Evolutionary conservation across 352 stramenopile species (phyloP).

Genomic region (Vaucheria bursata): DNA sequence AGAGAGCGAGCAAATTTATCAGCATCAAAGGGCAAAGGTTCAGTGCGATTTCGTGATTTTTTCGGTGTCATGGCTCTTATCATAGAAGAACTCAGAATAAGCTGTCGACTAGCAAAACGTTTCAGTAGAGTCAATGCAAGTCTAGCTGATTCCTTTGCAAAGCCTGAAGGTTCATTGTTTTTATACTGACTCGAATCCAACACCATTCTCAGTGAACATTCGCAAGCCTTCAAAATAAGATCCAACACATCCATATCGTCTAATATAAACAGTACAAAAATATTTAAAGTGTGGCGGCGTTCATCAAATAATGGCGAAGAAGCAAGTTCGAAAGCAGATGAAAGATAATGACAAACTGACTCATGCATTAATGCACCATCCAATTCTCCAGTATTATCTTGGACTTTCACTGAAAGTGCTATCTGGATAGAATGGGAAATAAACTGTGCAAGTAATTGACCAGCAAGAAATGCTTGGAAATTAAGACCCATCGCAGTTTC

Average conservation of each 20-base stretch:
- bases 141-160: background rate
- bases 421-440: too few species aligned
- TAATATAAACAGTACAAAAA: constrained; percentile 1
- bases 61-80: constrained; percentile 13
- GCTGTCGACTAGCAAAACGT: constrained; percentile 24
- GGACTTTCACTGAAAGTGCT: background rate
- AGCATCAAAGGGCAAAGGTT: background rate
- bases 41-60: background rate
- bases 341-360: constrained; percentile 11
- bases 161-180: background rate
- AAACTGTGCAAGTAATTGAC: too few species aligned
- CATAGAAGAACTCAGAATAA: constrained; percentile 18
- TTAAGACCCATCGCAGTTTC: too few species aligned
- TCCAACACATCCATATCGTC: background rate
- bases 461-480: too few species aligned
- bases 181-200: background rate
- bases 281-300: constrained; percentile 22
- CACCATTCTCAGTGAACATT: background rate
- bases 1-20: background rate
- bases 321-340: constrained; percentile 19
- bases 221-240: background rate
- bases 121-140: constrained; percentile 16
- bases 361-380: constrained; percentile 3
- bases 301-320: constrained; percentile 28
- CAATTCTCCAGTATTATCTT: background rate